Conservation (phyloP, 768 basidiomycete species). For the Tulasnella sp. region DNA sequence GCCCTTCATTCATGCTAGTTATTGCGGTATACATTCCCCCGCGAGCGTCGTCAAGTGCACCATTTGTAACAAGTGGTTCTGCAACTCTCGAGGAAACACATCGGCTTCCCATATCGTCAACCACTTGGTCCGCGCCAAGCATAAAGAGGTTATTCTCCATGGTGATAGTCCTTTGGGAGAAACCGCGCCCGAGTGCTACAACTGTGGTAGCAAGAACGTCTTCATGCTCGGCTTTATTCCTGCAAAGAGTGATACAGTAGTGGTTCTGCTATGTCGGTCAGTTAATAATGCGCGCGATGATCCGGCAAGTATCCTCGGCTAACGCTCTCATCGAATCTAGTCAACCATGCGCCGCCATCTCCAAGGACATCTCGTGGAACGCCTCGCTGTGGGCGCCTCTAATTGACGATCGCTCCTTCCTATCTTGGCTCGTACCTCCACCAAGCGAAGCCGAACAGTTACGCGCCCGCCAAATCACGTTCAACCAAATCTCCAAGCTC, state of each 20-base stretch:
- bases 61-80: constrained; percentile 92
- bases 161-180: constrained; percentile 93
- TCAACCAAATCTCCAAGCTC: constrained; percentile 91
- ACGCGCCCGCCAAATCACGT: constrained; percentile 92
- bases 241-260: constrained; percentile 97
- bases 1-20: constrained; percentile 43
- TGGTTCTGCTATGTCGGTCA: constrained; percentile 91
- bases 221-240: constrained; percentile 99
- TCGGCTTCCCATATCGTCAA: constrained; percentile 99
- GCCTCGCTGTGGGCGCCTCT: constrained; percentile 95
- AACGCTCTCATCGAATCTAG: constrained; percentile 35
- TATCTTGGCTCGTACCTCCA: constrained; percentile 98
- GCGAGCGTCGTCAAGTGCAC: constrained; percentile 95
- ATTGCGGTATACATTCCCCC: constrained; percentile 97
- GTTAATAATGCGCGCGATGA: constrained; percentile 29
- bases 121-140: constrained; percentile 96
- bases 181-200: constrained; percentile 98
- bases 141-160: constrained; percentile 97
- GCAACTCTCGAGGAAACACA: constrained; percentile 96
- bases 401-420: constrained; percentile 95
- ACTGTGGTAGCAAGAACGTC: constrained; percentile 98
- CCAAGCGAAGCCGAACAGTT: constrained; percentile 95
- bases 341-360: constrained; percentile 95
- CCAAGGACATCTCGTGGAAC: constrained; percentile 98
- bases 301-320: constrained; percentile 7